Base-by-base conservation (phyloP, 1,284 basidiomycete genomes). In the Spongispora temasekensis region DNA sequence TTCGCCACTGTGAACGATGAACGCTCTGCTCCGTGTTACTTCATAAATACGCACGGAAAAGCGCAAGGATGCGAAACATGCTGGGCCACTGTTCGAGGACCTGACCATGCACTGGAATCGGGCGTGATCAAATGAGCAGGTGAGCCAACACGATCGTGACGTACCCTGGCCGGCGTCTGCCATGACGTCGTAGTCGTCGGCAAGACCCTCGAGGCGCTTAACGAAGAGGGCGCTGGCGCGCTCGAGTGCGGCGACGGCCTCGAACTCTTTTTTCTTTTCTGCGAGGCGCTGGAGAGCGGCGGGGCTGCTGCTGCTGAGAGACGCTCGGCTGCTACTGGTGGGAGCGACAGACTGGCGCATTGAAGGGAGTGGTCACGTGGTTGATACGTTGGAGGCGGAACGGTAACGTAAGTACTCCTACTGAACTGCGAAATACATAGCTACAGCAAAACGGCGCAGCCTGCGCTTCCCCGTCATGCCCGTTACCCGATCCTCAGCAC, bases 201-300 rank as follows among this genome's bases (percentile, higher is more conserved):
- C 85, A 5, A 92, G 75, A 8, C 80, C 84, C 64, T 88, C 86
- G 44, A 92, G 83, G 12, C 89, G 82, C 68, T 85, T 82, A 17
- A 89, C 77, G 69, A 88, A 90, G 42, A 86, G 74, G 15, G 80
- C 72, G 57, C 84, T 88, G 1, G 87, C 83, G 57, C 79, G 79
- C 66, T 91, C 88, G 13, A 92, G 77, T 4, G 89, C 89, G 23
- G 83, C 80, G n/a, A 91, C 87, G 0, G 87, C 88, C 59, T 91
- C 89, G 56, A 79, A 84, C 71, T 92, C 90, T 69, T 90, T 91
- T 77, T 90, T 91, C 78, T 91, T 92, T 69, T 92, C 90, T 2
- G 79, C 60, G 35, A 90, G 78, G 64, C 86, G 87, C 13, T 83
- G 78, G 3, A 76, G 65, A 3, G 83, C 79, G 0, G 83, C 82